These are phyloP conservation scores for Pestalotiopsis sp. DNA, from an alignment of 2,329 filamentous ascomycete genomes.

Conservation along the genomic window DNA sequence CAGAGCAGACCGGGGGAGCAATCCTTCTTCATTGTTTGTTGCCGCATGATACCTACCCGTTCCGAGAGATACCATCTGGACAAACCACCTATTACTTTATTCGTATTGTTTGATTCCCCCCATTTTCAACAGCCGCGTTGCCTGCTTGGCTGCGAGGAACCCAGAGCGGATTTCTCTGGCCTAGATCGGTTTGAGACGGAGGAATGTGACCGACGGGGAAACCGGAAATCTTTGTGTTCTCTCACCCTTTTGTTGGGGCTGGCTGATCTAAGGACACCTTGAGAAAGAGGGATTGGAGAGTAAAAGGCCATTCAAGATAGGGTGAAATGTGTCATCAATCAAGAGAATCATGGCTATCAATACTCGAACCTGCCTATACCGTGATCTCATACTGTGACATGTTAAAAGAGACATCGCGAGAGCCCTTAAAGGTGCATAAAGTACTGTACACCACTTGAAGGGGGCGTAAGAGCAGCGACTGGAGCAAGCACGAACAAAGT, in stretches of 20 bases:
- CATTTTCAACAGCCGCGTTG: background rate
- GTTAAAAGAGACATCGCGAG: background rate
- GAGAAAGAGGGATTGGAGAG: background rate
- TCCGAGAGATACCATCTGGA: slow-evolving; percentile 8
- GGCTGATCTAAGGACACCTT: background rate
- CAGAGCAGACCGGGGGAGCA: background rate
- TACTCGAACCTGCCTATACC: background rate
- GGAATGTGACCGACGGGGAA: background rate
- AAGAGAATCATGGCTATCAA: background rate
- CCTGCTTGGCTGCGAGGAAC: background rate
- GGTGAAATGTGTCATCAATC: background rate
- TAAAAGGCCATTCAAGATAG: background rate
- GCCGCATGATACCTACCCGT: slow-evolving; percentile 1
- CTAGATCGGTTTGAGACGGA: background rate
- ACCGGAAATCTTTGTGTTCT: background rate
- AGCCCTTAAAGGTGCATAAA: background rate
- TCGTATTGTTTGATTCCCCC: slow-evolving; percentile 6
- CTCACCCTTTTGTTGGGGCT: background rate
- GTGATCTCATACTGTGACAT: background rate
- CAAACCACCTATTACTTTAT: slow-evolving; percentile 3
- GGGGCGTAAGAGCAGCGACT: background rate
- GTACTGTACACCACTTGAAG: background rate
- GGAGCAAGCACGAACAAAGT: background rate
- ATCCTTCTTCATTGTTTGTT: slow-evolving; percentile 1
- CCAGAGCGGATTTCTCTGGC: background rate